A percentile compares a stretch with the other conserved stretches of the same genome.
Conservation (phyloP, 1,284 basidiomycete species). For the Irpex sp. region DNA sequence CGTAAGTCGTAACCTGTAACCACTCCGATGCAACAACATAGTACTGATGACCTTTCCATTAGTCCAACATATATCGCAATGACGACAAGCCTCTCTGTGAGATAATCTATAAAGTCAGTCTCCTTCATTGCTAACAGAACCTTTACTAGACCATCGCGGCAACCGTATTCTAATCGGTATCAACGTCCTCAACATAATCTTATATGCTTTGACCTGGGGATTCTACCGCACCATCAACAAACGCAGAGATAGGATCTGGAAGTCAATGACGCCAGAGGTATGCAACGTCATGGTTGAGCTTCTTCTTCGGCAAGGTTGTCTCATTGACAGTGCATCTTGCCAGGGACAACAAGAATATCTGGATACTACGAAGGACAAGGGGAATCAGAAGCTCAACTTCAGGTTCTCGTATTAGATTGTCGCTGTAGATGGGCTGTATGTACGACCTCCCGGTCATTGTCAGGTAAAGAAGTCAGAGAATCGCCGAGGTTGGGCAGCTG, state of each 20-base stretch:
- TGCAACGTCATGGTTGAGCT: conserved; percentile 2
- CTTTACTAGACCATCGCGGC: conserved; percentile 34
- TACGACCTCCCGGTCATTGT: too few species aligned
- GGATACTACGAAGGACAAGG: conserved; percentile 53
- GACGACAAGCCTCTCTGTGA: conserved; percentile 26
- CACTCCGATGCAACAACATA: conserved; percentile 23
- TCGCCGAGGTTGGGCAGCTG: neutral
- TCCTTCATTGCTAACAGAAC: neutral
- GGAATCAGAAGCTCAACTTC: conserved; percentile 57
- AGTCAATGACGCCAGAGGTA: conserved; percentile 47
- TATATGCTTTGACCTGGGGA: conserved; percentile 48
- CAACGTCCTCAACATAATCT: conserved; percentile 33
- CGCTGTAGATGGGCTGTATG: too few species aligned
- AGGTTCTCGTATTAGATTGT: conserved; percentile 47
- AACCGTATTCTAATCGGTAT: conserved; percentile 35
- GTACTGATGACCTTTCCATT: conserved; percentile 36
- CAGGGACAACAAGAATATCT: conserved; percentile 55
- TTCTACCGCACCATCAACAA: conserved; percentile 56
- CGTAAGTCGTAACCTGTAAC: neutral
- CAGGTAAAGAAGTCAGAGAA: neutral
- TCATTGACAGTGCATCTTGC: neutral
- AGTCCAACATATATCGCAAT: conserved; percentile 31
- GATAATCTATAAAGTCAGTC: neutral
- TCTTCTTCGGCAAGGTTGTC: neutral
- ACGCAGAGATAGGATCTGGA: conserved; percentile 49